Conservation (phyloP, 2,329 filamentous ascomycete species). For the Colletotrichum cordylinicola region DNA sequence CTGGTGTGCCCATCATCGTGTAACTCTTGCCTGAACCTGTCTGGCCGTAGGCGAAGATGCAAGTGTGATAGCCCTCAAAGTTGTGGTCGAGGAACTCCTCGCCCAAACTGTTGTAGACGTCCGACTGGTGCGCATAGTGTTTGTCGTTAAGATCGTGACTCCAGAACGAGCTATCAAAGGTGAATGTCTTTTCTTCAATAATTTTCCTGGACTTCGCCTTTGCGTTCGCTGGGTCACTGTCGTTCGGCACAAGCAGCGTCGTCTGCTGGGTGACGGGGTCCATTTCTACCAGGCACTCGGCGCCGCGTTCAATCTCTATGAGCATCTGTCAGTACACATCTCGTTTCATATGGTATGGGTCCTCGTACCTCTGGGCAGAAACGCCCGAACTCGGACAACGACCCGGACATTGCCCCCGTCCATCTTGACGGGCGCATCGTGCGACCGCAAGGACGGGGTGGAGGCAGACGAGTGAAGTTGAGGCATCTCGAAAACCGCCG, state of each 20-base stretch:
- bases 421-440: constrained; percentile 70
- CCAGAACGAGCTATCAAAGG: constrained; percentile 99
- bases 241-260: constrained; percentile 74
- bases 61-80: constrained; percentile 98
- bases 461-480: constrained; percentile 72
- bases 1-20: constrained; percentile 92
- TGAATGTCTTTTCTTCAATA: constrained; percentile 88
- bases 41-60: constrained; percentile 98
- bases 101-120: constrained; percentile 92
- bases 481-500: constrained; percentile 38
- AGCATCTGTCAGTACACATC: neutral
- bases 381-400: constrained; percentile 80
- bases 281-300: constrained; percentile 90
- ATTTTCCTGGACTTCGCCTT: constrained; percentile 73
- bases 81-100: constrained; percentile 99
- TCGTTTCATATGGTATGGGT: neutral
- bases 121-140: constrained; percentile 90
- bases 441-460: constrained; percentile 77
- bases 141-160: constrained; percentile 80
- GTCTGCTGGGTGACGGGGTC: constrained; percentile 86
- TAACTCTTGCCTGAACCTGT: constrained; percentile 98
- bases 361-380: constrained; percentile 76
- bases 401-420: constrained; percentile 79
- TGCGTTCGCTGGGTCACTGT: constrained; percentile 56
- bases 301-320: constrained; percentile 79